Base-by-base conservation (phyloP, 164 flowering plant species). In the Tetracentron sinense region DNA sequence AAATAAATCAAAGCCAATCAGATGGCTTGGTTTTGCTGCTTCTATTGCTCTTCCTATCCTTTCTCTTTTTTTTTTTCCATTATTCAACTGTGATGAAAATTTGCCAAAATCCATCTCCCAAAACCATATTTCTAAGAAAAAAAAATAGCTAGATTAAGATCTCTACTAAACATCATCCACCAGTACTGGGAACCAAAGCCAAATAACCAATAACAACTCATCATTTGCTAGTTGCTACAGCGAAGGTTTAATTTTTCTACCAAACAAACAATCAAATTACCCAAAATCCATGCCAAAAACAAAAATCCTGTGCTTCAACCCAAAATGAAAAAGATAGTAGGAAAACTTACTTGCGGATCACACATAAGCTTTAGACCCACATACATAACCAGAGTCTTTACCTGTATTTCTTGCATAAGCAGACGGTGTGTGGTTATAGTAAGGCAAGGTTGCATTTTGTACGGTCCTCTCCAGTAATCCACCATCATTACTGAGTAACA, bases 331-430 rank as follows among this genome's bases (percentile, higher is more conserved):
- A n/a, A n/a, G n/a, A n/a, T n/a, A n/a, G n/a, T n/a, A n/a, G n/a
- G n/a, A n/a, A n/a, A n/a, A n/a, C n/a, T n/a, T n/a, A n/a, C n/a
- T n/a, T n/a, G n/a, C n/a, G n/a, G n/a, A n/a, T n/a, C n/a, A n/a
- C n/a, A n/a, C n/a, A n/a, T n/a, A n/a, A n/a, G n/a, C n/a, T n/a
- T n/a, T n/a, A n/a, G n/a, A n/a, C n/a, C n/a, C n/a, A n/a, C n/a
- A n/a, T n/a, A n/a, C n/a, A n/a, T n/a, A n/a, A 20, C 7, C 42
- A 17, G 22, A 54, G 1, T 26, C 20, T 33, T 28, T 77, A 87
- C 95, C 95, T 85, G 90, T 21, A 66, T 65, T 81, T 69, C 79
- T 85, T 69, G 61, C 26, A 55, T 70, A 79, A 46, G 78, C 58
- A 66, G 72, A 54, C 7, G 75, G 35, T 8, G 79, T 29, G 29